Base-by-base conservation (phyloP, 441 rosid genomes). In the Jatropha podagrica region DNA sequence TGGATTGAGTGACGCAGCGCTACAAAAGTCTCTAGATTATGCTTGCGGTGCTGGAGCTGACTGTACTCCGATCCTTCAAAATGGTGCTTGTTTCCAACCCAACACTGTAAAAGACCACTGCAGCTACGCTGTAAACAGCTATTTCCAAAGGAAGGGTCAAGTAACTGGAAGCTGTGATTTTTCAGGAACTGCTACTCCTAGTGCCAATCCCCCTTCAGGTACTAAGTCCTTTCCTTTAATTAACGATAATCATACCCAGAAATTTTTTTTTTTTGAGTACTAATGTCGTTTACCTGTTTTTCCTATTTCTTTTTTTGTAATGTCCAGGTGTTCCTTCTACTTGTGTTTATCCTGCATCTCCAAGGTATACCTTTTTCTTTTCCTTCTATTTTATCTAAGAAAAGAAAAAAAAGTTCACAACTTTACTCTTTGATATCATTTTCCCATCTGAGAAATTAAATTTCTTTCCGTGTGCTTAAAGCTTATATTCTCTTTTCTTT, bases 41-140 rank as follows among this genome's bases (percentile, higher is more conserved):
- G 98, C 99, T 59, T 94, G 99, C 81, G 98, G 99, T 83, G 84
- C 89, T 66, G 98, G 98, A 70, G 98, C 96, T 54, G 99, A 96
- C 73, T 96, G 99, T 74, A 59, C 81, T 9, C 78, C 86, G 18
- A 94, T 94, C 79, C 72, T 72, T 42, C 92, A 86, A 68, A 86
- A 52, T 49, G 99, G 94, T 37, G 73, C 79, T n/a, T 96, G 99
- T 78, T 94, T 61, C 77, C 83, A 86, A 65, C 99, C 98, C 27
- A 92, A 94, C 88, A 94, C 93, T 68, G 71, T 92, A 12, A 94
- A 89, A 80, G 91, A 80, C 79, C 99, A 96, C 89, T 96, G 98
- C 83, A 87, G 80, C 80, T 94, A 88, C 81, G 98, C 99, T 77
- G 99, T 81, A n/a, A 96, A 96, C 61, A 96, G 98, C 81, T 96